Conservation (phyloP, 2,329 filamentous ascomycete species). For the Fusarium torulosum region DNA sequence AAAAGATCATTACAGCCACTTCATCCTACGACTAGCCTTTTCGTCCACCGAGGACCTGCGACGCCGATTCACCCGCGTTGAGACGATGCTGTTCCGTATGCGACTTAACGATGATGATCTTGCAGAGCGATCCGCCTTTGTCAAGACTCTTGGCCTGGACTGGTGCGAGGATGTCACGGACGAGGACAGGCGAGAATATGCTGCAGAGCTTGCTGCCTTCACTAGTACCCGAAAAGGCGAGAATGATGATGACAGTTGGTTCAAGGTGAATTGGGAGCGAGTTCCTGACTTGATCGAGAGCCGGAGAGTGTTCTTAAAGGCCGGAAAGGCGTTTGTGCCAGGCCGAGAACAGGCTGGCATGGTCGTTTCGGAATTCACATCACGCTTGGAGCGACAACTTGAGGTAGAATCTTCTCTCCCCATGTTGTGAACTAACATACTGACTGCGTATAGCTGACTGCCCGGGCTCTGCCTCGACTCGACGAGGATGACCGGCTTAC, state of each 20-base stretch:
- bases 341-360: constrained; percentile 88
- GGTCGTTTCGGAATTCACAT: constrained; percentile 88
- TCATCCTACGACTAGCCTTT: constrained; percentile 94
- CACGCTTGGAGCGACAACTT: constrained; percentile 81
- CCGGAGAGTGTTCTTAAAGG: constrained; percentile 79
- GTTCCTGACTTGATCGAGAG: constrained; percentile 91
- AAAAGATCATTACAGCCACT: constrained; percentile 98
- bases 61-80: constrained; percentile 85
- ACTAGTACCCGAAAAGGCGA: constrained; percentile 53
- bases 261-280: constrained; percentile 95
- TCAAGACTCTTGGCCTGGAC: constrained; percentile 80
- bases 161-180: constrained; percentile 91
- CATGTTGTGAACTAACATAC: neutral
- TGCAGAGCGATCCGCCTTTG: constrained; percentile 79
- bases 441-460: constrained; percentile 72
- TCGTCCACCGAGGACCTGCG: constrained; percentile 91
- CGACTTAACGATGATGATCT: constrained; percentile 82
- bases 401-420: constrained; percentile 68
- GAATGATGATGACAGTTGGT: constrained; percentile 85
- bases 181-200: constrained; percentile 78
- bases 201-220: constrained; percentile 70
- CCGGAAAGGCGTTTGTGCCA: constrained; percentile 91
- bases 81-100: constrained; percentile 89
- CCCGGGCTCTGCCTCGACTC: constrained; percentile 88
- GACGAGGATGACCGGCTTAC: constrained; percentile 95